A percentile compares a stretch with the other conserved stretches of the same genome.
Conservation (phyloP, 1,139 yeast genomes). For the Martiniozyma asiatica region DNA sequence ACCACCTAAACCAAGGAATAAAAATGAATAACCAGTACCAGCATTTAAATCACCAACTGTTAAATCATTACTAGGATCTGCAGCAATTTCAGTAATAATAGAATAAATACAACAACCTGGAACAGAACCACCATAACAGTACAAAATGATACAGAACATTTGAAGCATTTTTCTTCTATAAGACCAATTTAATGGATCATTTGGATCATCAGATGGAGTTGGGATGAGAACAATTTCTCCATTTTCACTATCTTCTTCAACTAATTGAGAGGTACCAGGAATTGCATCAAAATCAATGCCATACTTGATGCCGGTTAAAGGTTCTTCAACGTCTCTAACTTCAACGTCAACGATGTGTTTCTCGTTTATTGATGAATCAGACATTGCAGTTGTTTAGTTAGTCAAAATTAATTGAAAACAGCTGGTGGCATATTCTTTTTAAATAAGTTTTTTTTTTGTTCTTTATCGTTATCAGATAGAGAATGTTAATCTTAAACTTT, state of each 20-base stretch:
- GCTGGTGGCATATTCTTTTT: no score
- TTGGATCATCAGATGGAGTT: constrained; percentile 34
- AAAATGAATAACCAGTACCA: constrained; percentile 41
- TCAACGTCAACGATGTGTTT: constrained; percentile 2
- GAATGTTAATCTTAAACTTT: no score
- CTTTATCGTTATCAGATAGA: no score
- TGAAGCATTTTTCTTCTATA: constrained; percentile 25
- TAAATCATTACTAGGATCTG: constrained; percentile 25
- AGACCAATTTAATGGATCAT: constrained; percentile 38
- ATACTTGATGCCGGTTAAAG: neutral
- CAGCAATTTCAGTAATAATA: constrained; percentile 30
- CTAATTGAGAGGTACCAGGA: constrained; percentile 53
- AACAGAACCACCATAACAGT: constrained; percentile 33
- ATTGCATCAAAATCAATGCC: constrained; percentile 27
- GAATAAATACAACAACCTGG: constrained; percentile 38
- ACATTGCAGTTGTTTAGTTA: neutral
- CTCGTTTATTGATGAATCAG: constrained; percentile 1
- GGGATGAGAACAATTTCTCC: constrained; percentile 31
- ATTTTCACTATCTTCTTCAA: constrained; percentile 29
- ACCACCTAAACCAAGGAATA: constrained; percentile 38
- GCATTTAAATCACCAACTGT: constrained; percentile 31
- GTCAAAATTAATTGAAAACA: neutral
- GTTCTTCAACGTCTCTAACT: constrained; percentile 1
- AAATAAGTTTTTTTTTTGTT: no score
- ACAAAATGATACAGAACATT: constrained; percentile 29